Conservation (phyloP, 345 rosid species). For the Syzygium jambos region DNA sequence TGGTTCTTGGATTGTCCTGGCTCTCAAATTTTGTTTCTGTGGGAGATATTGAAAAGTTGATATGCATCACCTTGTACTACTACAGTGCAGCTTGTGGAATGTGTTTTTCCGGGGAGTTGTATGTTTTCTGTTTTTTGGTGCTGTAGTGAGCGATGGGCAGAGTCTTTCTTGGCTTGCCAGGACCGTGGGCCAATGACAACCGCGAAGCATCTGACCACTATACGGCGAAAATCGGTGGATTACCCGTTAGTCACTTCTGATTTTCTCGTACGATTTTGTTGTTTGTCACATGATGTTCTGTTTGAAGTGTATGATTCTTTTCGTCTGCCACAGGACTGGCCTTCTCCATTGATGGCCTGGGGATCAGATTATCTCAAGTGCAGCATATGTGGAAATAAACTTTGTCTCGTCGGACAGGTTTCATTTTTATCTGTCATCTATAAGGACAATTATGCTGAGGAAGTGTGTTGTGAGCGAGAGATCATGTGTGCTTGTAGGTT, state of each 20-base stretch:
- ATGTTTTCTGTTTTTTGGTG: background rate
- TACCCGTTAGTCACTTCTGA: constrained; percentile 39
- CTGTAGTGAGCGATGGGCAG: constrained; percentile 17
- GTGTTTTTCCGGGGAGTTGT: background rate
- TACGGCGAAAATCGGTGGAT: constrained; percentile 77
- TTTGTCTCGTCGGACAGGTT: constrained; percentile 82
- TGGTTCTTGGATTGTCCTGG: background rate
- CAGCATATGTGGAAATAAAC: constrained; percentile 43
- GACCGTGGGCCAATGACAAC: constrained; percentile 68
- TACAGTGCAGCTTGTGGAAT: background rate
- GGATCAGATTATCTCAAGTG: constrained; percentile 33
- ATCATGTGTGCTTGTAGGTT: constrained; percentile 22
- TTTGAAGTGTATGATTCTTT: background rate
- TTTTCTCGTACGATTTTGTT: background rate
- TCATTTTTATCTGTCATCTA: background rate
- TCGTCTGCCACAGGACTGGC: constrained; percentile 57
- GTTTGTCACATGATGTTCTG: background rate
- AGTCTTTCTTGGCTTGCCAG: constrained; percentile 64
- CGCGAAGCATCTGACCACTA: constrained; percentile 67
- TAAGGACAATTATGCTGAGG: background rate
- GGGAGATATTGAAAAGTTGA: background rate
- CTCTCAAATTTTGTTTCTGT: background rate
- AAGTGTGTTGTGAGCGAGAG: background rate
- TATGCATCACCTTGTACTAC: background rate
- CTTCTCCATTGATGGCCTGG: constrained; percentile 35